Evolutionary conservation across 352 stramenopile genomes (phyloP).

Genomic region (Phytophthora sp.): DNA sequence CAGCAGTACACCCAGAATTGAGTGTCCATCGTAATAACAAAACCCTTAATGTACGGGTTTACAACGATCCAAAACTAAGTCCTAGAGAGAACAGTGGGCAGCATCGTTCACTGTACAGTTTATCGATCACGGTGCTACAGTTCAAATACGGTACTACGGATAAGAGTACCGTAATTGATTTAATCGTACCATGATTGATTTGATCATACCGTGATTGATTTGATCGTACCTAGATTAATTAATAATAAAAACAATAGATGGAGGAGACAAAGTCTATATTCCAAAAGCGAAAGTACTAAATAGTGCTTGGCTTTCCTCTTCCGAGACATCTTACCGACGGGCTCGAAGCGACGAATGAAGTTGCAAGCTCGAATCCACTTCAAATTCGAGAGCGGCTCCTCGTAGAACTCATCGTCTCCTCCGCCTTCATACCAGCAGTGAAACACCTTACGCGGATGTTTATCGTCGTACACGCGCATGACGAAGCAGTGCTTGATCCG

Average conservation of each 20-base stretch:
- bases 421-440: conserved; percentile 12
- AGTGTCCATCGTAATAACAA: neutral
- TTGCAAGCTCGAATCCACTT: neutral
- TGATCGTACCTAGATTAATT: too few relatives aligned
- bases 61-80: too few relatives aligned
- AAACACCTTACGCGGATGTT: neutral
- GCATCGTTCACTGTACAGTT: too few relatives aligned
- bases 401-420: neutral
- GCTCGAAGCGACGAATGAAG: neutral
- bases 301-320: neutral
- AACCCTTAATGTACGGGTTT: too few relatives aligned
- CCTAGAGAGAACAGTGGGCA: too few relatives aligned
- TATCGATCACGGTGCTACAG: too few relatives aligned
- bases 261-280: too few relatives aligned
- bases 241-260: neutral
- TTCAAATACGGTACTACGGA: too few relatives aligned
- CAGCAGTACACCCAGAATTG: neutral
- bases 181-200: too few relatives aligned
- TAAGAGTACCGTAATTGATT: too few relatives aligned
- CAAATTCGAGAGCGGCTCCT: conserved; percentile 1
- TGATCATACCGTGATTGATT: too few relatives aligned
- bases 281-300: too few relatives aligned
- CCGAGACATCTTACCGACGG: neutral
- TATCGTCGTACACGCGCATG: neutral
- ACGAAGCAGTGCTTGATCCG: conserved; percentile 9